Base-by-base conservation (phyloP, 2,329 filamentous ascomycete genomes). In the Verticillium nubilum region DNA sequence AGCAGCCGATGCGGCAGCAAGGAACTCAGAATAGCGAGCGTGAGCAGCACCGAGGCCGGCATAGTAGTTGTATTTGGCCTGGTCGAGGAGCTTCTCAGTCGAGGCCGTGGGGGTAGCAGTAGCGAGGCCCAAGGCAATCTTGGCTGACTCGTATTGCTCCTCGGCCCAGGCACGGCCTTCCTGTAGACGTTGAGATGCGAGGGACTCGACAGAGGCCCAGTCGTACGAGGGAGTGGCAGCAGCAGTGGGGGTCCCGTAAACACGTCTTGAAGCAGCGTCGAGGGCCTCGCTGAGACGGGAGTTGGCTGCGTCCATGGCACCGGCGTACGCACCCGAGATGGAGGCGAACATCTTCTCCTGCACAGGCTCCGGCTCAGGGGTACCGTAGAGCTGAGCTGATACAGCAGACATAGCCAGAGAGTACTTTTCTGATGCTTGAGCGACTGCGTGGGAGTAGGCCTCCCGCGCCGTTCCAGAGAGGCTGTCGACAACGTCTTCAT, bases 1-100 rank as follows among this genome's bases (percentile, higher is more conserved):
- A 23, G 87, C 90, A 35, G 83, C 86, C 10, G 89, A 91, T 7
- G 90, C 91, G 4, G 87, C 86, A 13, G 80, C 80, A 2, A 95
- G 64, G 67, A 95, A 94, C 56, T 88, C 87, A 5, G 87, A 86
- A 71, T 95, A 95, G 37, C 88, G 85, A 52, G 87, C 90, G 67
- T 96, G 89, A 1, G 92, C 91, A 52, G 91, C 73, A 28, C 91
- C 91, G 26, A 95, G 73, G 12, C 88, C 90, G 63, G 91, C 88
- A 66, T 92, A 93, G 72, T 94, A 94, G 68, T 86, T 83, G 65
- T 81, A 74, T 65, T 80, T 83, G 53, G 83, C 88, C 76, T 80
- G 87, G 69, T 79, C 85, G 69, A 76, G 84, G 74, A 80, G 83
- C 78, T 74, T 87, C 72, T 76, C 87, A 61, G 72, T 81, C 72